phyloP scores from a whole-genome alignment of 208 protist species.

The Crithidia acanthocephali region DNA sequence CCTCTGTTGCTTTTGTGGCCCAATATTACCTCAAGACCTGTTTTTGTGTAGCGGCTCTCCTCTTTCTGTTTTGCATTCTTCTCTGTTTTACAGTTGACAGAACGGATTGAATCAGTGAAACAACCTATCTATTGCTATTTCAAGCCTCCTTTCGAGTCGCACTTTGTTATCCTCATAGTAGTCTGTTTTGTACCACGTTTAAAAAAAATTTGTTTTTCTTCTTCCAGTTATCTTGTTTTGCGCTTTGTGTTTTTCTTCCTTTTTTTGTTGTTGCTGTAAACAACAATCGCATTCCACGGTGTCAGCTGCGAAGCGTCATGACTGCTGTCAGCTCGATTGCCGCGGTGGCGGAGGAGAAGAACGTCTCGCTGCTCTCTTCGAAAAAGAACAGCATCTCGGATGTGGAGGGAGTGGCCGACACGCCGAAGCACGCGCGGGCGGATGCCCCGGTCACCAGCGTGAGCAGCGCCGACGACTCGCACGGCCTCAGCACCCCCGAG shows the following conservation, averaged over 20 bases:
- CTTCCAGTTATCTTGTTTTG: too few species aligned
- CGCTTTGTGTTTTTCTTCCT: too few species aligned
- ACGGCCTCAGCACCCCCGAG: constrained; percentile 11
- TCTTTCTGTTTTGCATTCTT: constrained; percentile 13
- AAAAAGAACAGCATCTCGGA: constrained; percentile 26
- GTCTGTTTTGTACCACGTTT: not conserved
- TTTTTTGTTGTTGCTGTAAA: not conserved
- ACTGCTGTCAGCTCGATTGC: not conserved
- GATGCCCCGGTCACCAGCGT: constrained; percentile 14
- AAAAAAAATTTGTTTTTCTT: too few species aligned
- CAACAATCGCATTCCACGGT: not conserved
- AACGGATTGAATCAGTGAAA: not conserved
- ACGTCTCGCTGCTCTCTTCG: constrained; percentile 2
- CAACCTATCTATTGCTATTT: too few species aligned
- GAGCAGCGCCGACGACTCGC: constrained; percentile 25
- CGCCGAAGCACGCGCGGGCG: constrained; percentile 8
- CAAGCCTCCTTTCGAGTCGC: not conserved
- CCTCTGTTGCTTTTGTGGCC: too few species aligned
- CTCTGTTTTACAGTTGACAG: not conserved
- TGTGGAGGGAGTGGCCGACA: constrained; percentile 7
- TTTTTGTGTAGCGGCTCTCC: too few species aligned
- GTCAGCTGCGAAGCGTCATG: not conserved
- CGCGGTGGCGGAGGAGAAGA: not conserved
- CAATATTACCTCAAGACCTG: too few species aligned
- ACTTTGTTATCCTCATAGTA: too few species aligned